These are phyloP conservation scores for Talinum fruticosum DNA, from an alignment of 148 eudicot genomes.

Conservation along the genomic window DNA sequence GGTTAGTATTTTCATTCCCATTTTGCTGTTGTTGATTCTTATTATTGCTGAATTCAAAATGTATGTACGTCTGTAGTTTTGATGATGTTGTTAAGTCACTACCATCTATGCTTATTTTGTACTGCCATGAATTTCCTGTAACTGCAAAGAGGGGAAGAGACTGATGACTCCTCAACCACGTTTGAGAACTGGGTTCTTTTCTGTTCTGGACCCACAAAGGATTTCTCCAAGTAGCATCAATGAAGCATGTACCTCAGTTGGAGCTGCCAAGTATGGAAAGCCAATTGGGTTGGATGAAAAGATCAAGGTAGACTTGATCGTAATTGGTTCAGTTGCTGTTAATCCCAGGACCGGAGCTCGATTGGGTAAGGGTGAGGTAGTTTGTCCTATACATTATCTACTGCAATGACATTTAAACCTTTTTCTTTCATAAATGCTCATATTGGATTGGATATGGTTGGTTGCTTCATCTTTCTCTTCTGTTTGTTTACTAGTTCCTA, in stretches of 20 bases:
- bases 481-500: background rate
- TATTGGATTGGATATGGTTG: slow-evolving; percentile 3
- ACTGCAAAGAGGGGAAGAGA: slow-evolving; percentile 60
- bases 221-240: slow-evolving; percentile 55
- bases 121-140: background rate
- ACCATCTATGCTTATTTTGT: background rate
- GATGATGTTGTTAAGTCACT: background rate
- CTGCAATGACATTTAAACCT: background rate
- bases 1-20: slow-evolving; percentile 46
- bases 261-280: slow-evolving; percentile 86
- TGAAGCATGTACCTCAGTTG: slow-evolving; percentile 92
- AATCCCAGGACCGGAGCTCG: slow-evolving; percentile 92
- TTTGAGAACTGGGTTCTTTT: slow-evolving; percentile 89
- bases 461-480: background rate
- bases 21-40: background rate
- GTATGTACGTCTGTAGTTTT: background rate
- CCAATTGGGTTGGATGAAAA: slow-evolving; percentile 88
- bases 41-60: background rate
- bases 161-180: slow-evolving; percentile 97
- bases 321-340: slow-evolving; percentile 92
- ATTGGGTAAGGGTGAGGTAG: slow-evolving; percentile 99
- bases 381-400: background rate
- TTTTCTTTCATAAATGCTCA: background rate
- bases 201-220: slow-evolving; percentile 61
- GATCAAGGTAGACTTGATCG: slow-evolving; percentile 81